Conservation (phyloP, 2,329 filamentous ascomycete species). For the Botryosphaeria agaves region DNA sequence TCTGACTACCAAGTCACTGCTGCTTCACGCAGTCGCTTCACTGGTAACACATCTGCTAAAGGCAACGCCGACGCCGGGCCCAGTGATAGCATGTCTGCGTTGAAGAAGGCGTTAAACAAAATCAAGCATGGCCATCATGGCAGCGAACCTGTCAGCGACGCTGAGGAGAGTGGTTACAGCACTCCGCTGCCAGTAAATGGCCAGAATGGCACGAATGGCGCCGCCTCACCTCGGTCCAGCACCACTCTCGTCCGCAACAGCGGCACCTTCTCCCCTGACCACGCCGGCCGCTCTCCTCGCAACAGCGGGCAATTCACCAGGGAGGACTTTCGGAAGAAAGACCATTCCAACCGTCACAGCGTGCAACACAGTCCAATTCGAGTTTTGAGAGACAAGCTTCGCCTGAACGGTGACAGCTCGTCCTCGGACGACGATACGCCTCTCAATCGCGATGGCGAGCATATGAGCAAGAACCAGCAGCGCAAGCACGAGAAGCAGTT, state of each 20-base stretch:
- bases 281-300: no score
- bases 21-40: no score
- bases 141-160: conserved; percentile 8
- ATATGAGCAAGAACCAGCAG: conserved; percentile 30
- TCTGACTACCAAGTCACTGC: no score
- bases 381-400: conserved; percentile 20
- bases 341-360: not conserved
- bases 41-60: no score
- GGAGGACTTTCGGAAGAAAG: conserved; percentile 3
- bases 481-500: conserved; percentile 29
- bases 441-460: conserved; percentile 31
- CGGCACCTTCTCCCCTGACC: conserved; percentile 6
- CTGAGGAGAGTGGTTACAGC: conserved; percentile 1
- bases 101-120: conserved; percentile 28
- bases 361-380: conserved; percentile 18
- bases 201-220: conserved; percentile 2
- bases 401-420: not conserved
- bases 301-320: conserved; percentile 5
- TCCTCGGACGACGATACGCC: conserved; percentile 15
- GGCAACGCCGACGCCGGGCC: not conserved
- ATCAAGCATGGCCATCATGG: conserved; percentile 18
- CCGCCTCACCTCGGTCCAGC: conserved; percentile 10
- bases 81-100: conserved; percentile 14
- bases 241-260: conserved; percentile 16
- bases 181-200: no score